These are phyloP conservation scores for Podaxis carcinomalis DNA, from an alignment of 768 basidiomycete species.

Conservation along the genomic window DNA sequence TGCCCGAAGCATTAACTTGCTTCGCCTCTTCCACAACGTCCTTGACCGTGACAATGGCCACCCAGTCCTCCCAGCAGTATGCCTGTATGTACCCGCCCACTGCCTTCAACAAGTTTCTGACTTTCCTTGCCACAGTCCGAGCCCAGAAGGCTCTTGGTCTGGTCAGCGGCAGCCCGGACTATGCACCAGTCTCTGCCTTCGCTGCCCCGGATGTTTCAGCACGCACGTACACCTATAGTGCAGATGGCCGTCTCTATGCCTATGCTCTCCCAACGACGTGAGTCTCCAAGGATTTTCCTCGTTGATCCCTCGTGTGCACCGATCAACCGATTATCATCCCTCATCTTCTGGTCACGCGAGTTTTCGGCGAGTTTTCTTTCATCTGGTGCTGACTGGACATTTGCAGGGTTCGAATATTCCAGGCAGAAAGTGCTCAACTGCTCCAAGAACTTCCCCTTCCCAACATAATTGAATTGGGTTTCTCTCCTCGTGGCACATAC, in stretches of 20 bases:
- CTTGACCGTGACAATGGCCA: slow-evolving; percentile 52
- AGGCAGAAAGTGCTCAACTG: slow-evolving; percentile 69
- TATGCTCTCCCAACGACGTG: slow-evolving; percentile 75
- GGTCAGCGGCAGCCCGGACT: slow-evolving; percentile 77
- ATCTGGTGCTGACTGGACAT: slow-evolving; percentile 5
- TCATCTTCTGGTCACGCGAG: slow-evolving; percentile 10
- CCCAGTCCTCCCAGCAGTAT: slow-evolving; percentile 76
- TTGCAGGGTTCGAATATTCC: slow-evolving; percentile 68
- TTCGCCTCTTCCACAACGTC: slow-evolving; percentile 42
- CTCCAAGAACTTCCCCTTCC: slow-evolving; percentile 71
- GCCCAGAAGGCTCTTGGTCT: slow-evolving; percentile 93
- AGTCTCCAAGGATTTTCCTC: slow-evolving; percentile 28
- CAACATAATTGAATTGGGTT: slow-evolving; percentile 79
- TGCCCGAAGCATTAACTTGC: slow-evolving; percentile 79
- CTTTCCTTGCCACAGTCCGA: slow-evolving; percentile 54
- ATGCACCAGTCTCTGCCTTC: slow-evolving; percentile 60
- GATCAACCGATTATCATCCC: slow-evolving; percentile 13
- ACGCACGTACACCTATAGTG: slow-evolving; percentile 77
- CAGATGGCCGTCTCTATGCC: slow-evolving; percentile 83
- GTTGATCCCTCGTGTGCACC: slow-evolving; percentile 16
- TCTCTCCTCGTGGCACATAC: slow-evolving; percentile 92
- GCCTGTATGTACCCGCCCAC: slow-evolving; percentile 56
- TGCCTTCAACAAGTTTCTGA: slow-evolving; percentile 11
- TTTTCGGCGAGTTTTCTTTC: slow-evolving; percentile 5
- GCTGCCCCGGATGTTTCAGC: slow-evolving; percentile 65